phyloP scores from a whole-genome alignment of 179 eudicot genomes.

The Corrigiola litoralis region DNA sequence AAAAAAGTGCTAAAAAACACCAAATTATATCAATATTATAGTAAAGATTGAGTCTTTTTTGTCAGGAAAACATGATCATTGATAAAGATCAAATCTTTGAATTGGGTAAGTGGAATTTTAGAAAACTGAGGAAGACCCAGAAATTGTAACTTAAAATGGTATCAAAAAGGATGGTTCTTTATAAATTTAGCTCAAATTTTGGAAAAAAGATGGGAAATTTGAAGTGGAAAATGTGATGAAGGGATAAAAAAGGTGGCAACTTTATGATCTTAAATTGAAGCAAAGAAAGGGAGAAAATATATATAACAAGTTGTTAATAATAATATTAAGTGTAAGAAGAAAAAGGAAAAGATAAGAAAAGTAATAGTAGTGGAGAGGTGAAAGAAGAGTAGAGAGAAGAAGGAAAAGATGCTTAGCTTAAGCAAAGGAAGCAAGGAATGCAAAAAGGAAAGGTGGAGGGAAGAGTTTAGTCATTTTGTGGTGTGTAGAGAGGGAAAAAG shows the following conservation, averaged over 20 bases:
- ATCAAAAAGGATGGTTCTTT: background rate
- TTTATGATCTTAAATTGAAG: conserved; percentile 29
- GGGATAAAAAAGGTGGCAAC: conserved; percentile 23
- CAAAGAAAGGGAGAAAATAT: conserved; percentile 12
- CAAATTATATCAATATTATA: background rate
- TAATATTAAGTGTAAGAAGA: background rate
- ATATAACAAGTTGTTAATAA: background rate
- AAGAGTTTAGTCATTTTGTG: too few species aligned
- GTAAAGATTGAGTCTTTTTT: background rate
- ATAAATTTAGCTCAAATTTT: background rate
- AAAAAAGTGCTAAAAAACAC: background rate
- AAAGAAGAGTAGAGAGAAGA: too few species aligned
- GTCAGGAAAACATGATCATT: background rate
- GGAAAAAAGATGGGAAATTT: conserved; percentile 16
- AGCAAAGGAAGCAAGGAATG: conserved; percentile 25
- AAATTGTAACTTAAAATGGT: background rate
- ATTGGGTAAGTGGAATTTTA: too few species aligned
- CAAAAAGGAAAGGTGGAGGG: conserved; percentile 41
- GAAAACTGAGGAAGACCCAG: too few species aligned
- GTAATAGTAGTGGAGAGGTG: conserved; percentile 30
- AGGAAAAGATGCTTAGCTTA: conserved; percentile 27
- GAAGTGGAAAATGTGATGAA: conserved; percentile 9
- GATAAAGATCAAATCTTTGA: too few species aligned
- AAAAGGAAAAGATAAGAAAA: conserved; percentile 12
- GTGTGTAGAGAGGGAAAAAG: too few species aligned